Evolutionary conservation across 306 rosid genomes (phyloP).

Genomic region (Vicia sativa): DNA sequence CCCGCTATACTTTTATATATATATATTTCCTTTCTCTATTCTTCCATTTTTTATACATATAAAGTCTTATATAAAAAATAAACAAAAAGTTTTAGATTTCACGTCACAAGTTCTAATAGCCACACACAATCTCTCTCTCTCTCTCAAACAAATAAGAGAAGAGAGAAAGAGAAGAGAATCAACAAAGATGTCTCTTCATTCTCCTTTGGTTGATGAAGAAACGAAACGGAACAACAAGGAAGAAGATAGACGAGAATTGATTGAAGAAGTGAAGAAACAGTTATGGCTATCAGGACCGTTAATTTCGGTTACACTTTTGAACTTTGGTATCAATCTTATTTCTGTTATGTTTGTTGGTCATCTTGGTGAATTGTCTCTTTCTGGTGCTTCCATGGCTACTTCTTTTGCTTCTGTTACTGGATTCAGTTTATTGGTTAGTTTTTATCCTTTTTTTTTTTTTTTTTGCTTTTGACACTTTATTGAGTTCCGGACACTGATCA

Average conservation of each 20-base stretch:
- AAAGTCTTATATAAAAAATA: too few relatives aligned
- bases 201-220: conserved; percentile 13
- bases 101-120: too few relatives aligned
- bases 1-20: too few relatives aligned
- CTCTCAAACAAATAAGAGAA: background rate
- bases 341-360: conserved; percentile 84
- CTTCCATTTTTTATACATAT: too few relatives aligned
- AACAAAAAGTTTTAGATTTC: too few relatives aligned
- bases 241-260: conserved; percentile 19
- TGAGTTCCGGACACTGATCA: too few relatives aligned
- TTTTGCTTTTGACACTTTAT: too few relatives aligned
- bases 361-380: conserved; percentile 68
- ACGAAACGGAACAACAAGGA: background rate
- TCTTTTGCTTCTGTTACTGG: conserved; percentile 81
- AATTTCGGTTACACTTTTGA: conserved; percentile 52
- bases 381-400: conserved; percentile 86
- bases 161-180: background rate
- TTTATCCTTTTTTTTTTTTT: too few relatives aligned
- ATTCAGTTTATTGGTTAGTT: conserved; percentile 67
- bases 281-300: conserved; percentile 84
- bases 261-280: conserved; percentile 71
- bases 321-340: conserved; percentile 51
- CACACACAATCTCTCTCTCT: background rate
- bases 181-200: background rate
- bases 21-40: too few relatives aligned